Evolutionary conservation across 208 protist species (phyloP).

Genomic region (Acanthamoeba culbertsoni): DNA sequence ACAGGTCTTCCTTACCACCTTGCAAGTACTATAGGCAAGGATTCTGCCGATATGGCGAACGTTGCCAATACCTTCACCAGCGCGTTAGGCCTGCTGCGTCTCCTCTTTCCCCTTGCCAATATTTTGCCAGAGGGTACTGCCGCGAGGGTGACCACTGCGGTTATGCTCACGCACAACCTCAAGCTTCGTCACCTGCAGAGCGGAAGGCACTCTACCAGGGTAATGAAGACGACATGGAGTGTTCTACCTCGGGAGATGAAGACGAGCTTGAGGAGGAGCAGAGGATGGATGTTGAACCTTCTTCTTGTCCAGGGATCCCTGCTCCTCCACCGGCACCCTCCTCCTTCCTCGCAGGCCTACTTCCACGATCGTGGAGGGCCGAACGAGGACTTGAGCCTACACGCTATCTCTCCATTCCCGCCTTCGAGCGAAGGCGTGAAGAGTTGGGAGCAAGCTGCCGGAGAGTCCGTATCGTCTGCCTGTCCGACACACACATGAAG

Average conservation of each 20-base stretch:
- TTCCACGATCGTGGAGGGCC: too few species aligned
- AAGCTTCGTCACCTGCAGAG: neutral
- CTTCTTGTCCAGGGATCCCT: too few species aligned
- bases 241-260: neutral
- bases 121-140: neutral
- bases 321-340: too few species aligned
- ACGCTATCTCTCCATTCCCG: neutral
- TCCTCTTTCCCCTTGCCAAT: neutral
- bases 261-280: neutral
- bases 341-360: too few species aligned
- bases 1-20: too few species aligned
- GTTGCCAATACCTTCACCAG: neutral
- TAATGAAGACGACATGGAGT: neutral
- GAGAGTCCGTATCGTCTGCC: neutral
- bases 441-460: neutral
- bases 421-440: neutral
- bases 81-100: neutral
- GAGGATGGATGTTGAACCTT: too few species aligned
- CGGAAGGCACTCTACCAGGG: neutral
- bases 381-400: neutral
- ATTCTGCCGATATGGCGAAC: neutral
- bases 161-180: neutral
- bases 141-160: neutral
- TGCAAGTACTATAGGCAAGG: neutral
- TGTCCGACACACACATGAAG: constrained; percentile 59